These are phyloP conservation scores for Scleroderma bovista DNA, from an alignment of 768 basidiomycete species.

Conservation along the genomic window DNA sequence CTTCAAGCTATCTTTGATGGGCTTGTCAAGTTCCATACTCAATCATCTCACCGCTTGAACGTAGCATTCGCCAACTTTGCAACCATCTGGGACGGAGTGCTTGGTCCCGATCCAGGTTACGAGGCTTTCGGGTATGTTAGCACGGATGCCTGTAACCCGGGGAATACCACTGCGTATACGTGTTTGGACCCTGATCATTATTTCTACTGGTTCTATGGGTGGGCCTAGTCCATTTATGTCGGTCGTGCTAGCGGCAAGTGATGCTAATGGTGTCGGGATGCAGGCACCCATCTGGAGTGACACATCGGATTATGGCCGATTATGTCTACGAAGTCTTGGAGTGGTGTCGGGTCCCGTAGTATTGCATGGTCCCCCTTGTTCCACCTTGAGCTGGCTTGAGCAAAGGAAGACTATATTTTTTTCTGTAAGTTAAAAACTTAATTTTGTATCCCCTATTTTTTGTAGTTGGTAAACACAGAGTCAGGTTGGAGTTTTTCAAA, in stretches of 20 bases:
- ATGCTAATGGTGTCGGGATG: neutral
- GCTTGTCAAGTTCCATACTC: conserved; percentile 30
- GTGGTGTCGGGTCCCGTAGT: conserved; percentile 20
- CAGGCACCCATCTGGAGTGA: conserved; percentile 48
- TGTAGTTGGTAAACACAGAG: no score
- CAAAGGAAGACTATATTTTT: no score
- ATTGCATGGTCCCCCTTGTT: no score
- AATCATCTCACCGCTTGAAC: conserved; percentile 23
- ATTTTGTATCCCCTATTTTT: no score
- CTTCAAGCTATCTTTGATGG: conserved; percentile 42
- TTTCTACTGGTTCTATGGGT: conserved; percentile 52
- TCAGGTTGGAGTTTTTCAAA: no score
- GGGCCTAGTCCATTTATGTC: conserved; percentile 6
- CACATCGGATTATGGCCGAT: conserved; percentile 48
- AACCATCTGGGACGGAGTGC: conserved; percentile 46
- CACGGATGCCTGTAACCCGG: conserved; percentile 31
- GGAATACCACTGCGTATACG: conserved; percentile 27
- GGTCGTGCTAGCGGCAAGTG: neutral
- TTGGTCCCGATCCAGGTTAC: conserved; percentile 39
- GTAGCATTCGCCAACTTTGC: conserved; percentile 44
- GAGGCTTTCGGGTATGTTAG: conserved; percentile 45
- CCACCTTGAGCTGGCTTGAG: no score
- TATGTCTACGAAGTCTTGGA: conserved; percentile 39
- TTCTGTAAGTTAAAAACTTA: no score
- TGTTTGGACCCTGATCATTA: conserved; percentile 42